Percentiles rank a stretch among this genome's conserved stretches.
phyloP scores from a whole-genome alignment of 2,329 filamentous ascomycete genomes.

The Mycogone perniciosa region DNA sequence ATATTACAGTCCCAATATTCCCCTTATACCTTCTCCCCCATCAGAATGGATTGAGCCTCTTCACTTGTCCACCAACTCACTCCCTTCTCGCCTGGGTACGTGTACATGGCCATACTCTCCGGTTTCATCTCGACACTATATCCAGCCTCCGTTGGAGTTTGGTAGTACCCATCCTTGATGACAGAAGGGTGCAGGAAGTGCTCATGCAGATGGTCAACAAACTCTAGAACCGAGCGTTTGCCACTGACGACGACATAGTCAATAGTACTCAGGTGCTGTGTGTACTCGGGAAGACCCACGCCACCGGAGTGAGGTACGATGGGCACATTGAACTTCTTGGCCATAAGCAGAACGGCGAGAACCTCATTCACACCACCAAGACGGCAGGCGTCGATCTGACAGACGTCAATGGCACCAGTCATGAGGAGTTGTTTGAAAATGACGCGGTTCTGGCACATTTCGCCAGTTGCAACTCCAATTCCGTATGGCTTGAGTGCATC shows the following conservation, averaged over 20 bases:
- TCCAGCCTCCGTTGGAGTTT: slow-evolving; percentile 73
- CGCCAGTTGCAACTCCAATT: slow-evolving; percentile 83
- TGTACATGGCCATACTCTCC: slow-evolving; percentile 74
- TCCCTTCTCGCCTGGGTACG: slow-evolving; percentile 68
- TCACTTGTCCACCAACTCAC: slow-evolving; percentile 83
- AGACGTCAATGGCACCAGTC: slow-evolving; percentile 74
- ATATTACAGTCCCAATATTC: background rate
- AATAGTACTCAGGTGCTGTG: slow-evolving; percentile 85
- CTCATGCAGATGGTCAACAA: slow-evolving; percentile 89
- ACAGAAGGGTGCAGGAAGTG: slow-evolving; percentile 79
- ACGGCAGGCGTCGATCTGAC: slow-evolving; percentile 85
- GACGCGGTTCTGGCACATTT: slow-evolving; percentile 94
- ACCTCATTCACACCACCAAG: slow-evolving; percentile 90
- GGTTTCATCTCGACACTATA: slow-evolving; percentile 94
- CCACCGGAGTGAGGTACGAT: slow-evolving; percentile 87
- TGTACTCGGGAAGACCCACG: slow-evolving; percentile 88
- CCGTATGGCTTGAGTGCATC: slow-evolving; percentile 68
- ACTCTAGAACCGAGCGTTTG: slow-evolving; percentile 77
- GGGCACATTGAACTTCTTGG: slow-evolving; percentile 69
- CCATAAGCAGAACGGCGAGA: slow-evolving; percentile 81
- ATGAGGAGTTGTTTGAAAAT: slow-evolving; percentile 89
- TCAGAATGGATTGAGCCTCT: slow-evolving; percentile 68
- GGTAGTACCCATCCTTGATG: slow-evolving; percentile 81
- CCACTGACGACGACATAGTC: slow-evolving; percentile 85
- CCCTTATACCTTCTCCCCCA: slow-evolving; percentile 49